Evolutionary conservation across 495 filamentous ascomycete species (phyloP), one percentile per base, ranked within the genome.

Genomic region (Tuber melanosporum): DNA sequence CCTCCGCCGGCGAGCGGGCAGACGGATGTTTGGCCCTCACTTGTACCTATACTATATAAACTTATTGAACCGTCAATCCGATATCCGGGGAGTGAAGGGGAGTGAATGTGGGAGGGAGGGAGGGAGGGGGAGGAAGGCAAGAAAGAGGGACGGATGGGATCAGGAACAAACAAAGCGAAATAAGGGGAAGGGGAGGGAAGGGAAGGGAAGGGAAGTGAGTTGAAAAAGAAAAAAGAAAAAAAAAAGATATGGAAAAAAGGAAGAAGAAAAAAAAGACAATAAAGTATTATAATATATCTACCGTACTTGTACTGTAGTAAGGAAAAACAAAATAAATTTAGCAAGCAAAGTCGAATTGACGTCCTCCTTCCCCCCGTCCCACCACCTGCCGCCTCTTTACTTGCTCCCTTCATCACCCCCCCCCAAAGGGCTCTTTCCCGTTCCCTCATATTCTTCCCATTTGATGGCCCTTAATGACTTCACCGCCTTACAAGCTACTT

Each of bases 161-260:
- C 12, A 32, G 57, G 26, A n/a, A 66, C 57, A 66, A 66, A 66
- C 26, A 66, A 66, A 66, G 57, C 57, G 32, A 66, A 66, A 78
- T 66, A 78, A 75, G 66, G 73, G 46, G 44, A 45, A 41, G 39
- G 42, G 57, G 36, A 78, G 46, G 47, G 71, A 74, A 74, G 72
- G 47, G 73, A n/a, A 79, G 39, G 42, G 57, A 43, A 78, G 46
- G 47, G 71, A 74, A 74, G 72, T 62, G 73, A 22, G 44, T 39
- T 79, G 19, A 80, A 75, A 75, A 76, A 62, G 71, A 45, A 70
- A 76, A 71, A 45, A 77, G n/a, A 73, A 78, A 79, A 49, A 73
- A 76, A 74, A 70, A 47, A 22, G 10, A 49, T 79, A 71, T 6
- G 7, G 66, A 32, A 62, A 70, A 74, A 70, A 45, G 57, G 26